phyloP scores from a whole-genome alignment of 805 yeast species.

The Komagataella phaffii region DNA sequence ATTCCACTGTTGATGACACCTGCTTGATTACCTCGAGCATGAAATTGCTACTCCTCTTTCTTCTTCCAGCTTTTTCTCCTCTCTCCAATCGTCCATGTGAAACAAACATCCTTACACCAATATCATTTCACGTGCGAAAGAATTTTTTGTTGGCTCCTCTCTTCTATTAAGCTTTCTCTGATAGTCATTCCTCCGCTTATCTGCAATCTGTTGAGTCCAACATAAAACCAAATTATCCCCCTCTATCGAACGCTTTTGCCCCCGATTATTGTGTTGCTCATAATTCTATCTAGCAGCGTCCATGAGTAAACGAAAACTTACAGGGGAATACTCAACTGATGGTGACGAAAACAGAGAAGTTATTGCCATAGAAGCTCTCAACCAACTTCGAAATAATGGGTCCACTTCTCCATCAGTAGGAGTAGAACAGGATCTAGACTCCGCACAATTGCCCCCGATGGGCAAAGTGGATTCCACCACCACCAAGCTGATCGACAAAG shows the following conservation, averaged over 20 bases:
- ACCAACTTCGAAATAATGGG: not conserved
- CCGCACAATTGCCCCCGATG: not conserved
- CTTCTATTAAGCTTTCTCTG: not conserved
- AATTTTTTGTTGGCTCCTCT: not conserved
- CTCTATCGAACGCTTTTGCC: not conserved
- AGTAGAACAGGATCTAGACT: not conserved
- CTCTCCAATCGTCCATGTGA: not conserved
- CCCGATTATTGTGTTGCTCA: not conserved
- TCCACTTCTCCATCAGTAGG: not conserved
- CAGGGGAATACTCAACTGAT: not conserved
- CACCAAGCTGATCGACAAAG: slow-evolving; percentile 19
- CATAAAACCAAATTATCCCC: not conserved
- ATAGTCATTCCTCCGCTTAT: not conserved
- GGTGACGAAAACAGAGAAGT: not conserved
- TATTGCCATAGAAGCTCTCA: not conserved
- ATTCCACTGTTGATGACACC: too few relatives aligned
- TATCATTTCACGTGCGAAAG: not conserved
- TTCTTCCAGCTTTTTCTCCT: not conserved
- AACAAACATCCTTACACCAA: not conserved
- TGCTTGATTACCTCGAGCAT: not conserved
- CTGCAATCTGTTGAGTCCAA: not conserved
- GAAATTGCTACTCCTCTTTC: not conserved
- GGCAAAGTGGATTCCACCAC: not conserved
- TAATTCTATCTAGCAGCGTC: not conserved
- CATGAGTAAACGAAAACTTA: not conserved